Evolutionary conservation across 2,329 filamentous ascomycete species (phyloP).

Genomic region (Zymoseptoria pseudotritici): DNA sequence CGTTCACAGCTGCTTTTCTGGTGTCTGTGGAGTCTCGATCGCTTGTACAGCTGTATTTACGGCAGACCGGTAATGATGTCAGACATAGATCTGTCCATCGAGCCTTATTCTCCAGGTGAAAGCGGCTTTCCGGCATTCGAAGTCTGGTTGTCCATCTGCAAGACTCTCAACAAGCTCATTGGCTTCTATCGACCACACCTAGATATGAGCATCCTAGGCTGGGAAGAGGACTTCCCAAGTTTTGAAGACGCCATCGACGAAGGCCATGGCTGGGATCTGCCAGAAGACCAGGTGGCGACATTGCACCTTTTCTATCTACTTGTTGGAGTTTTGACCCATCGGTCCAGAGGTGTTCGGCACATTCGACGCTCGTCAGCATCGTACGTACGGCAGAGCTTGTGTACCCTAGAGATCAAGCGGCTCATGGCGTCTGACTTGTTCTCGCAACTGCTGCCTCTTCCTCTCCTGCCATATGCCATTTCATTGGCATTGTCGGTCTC

Average conservation of each 20-base stretch:
- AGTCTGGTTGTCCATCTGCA: conserved; percentile 40
- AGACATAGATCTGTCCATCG: conserved; percentile 22
- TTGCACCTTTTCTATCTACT: conserved; percentile 52
- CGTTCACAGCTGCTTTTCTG: conserved; percentile 40
- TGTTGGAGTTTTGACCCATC: conserved; percentile 50
- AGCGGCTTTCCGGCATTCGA: conserved; percentile 41
- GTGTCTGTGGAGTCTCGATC: conserved; percentile 44
- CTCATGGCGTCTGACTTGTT: conserved; percentile 41
- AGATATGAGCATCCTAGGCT: conserved; percentile 36
- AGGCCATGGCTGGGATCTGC: conserved; percentile 39
- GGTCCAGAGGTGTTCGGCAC: conserved; percentile 37
- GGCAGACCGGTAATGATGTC: conserved; percentile 42
- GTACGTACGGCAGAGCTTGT: conserved; percentile 47
- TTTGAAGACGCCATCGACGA: conserved; percentile 18
- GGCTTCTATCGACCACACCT: conserved; percentile 40
- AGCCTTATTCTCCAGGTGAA: conserved; percentile 20
- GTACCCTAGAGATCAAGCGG: conserved; percentile 47
- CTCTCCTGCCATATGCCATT: conserved; percentile 50
- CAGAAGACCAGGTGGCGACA: conserved; percentile 34
- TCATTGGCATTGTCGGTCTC: conserved; percentile 49
- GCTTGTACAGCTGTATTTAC: conserved; percentile 41
- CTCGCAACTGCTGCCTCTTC: conserved; percentile 43
- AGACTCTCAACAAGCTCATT: conserved; percentile 42
- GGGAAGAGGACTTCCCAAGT: conserved; percentile 35
- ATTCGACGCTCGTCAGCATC: conserved; percentile 42